Base-by-base conservation (phyloP, 306 rosid species). In the Gillenia trifoliata region DNA sequence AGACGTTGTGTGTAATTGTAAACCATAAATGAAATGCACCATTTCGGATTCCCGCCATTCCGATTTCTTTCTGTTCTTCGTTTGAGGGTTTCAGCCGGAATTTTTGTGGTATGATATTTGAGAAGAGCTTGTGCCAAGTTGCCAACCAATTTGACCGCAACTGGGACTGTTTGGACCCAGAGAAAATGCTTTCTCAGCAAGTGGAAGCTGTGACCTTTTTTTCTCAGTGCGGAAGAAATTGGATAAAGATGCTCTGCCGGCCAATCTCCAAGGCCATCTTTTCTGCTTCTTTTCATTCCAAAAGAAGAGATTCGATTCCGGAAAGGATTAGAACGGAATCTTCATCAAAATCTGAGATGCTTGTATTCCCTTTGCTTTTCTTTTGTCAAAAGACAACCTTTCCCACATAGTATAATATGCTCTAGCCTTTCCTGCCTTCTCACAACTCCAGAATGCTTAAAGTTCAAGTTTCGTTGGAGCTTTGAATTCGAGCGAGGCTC, bases 191-290 rank as follows among this genome's bases (percentile, higher is more conserved):
- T 67, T 75, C 70, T 22, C 16, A 57, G 75, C 69, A 49, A 72
- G 68, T 77, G 79, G 75, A 82, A 70, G 68, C 57, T 28, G 30
- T 15, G 50, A 36, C 15, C 68, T 40, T 82, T 70, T 79, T 23
- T 33, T 64, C 40, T 52, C 43, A 55, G 33, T 15, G 61, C 13
- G 5, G 16, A 63, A 71, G 67, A 22, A 45, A 45, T 64, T 75
- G 9, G 56, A 75, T 67, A 62, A 68, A 68, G 81, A 81, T 85
- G 63, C 83, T 56, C 34, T 67, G 73, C 36, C 77, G 55, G 49
- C 75, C 75, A 43, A n/a, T 3, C 38, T 45, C 23, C 60, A 19
- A 43, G 77, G 74, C 71, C 73, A 23, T 29, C 38, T 73, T 67
- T 61, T 5, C 66, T 17, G 73, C 43, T 64, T 70, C 76, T 62